Evolutionary conservation across 345 rosid species (phyloP).

Genomic region (Reutealis trisperma): DNA sequence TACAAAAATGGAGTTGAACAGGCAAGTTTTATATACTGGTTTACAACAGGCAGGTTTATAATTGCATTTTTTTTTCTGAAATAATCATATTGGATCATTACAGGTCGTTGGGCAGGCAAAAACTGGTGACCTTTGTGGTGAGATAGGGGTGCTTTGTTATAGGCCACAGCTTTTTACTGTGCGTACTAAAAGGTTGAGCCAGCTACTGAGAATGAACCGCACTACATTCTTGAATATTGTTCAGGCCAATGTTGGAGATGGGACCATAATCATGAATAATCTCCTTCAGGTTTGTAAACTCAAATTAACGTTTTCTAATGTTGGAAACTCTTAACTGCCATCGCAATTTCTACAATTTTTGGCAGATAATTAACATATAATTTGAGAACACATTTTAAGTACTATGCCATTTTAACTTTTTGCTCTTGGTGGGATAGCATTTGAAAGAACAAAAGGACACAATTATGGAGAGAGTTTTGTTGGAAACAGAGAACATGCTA

Average conservation of each 20-base stretch:
- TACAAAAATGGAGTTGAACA: constrained; percentile 59
- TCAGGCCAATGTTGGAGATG: constrained; percentile 88
- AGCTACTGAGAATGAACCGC: constrained; percentile 86
- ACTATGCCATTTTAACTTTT: too few species aligned
- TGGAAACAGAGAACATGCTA: constrained; percentile 70
- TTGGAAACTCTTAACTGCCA: too few species aligned
- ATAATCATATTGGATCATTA: constrained; percentile 3
- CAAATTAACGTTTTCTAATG: too few species aligned
- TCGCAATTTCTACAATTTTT: too few species aligned
- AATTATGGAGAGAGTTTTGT: constrained; percentile 52
- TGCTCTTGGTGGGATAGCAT: constrained; percentile 15
- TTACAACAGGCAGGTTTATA: not conserved
- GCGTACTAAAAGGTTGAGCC: constrained; percentile 77
- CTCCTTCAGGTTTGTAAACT: constrained; percentile 62
- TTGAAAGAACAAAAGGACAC: constrained; percentile 66
- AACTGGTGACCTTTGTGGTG: constrained; percentile 75
- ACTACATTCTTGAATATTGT: constrained; percentile 65
- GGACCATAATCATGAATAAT: constrained; percentile 83
- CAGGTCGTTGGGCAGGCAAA: constrained; percentile 70
- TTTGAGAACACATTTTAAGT: too few species aligned
- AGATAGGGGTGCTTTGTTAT: constrained; percentile 86
- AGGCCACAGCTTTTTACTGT: constrained; percentile 85
- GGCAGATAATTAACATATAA: too few species aligned
- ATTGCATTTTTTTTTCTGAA: too few species aligned
- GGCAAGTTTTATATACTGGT: constrained; percentile 44